Conservation (phyloP, 192 early-diverging fungal species). For the Coemansia sp. region DNA sequence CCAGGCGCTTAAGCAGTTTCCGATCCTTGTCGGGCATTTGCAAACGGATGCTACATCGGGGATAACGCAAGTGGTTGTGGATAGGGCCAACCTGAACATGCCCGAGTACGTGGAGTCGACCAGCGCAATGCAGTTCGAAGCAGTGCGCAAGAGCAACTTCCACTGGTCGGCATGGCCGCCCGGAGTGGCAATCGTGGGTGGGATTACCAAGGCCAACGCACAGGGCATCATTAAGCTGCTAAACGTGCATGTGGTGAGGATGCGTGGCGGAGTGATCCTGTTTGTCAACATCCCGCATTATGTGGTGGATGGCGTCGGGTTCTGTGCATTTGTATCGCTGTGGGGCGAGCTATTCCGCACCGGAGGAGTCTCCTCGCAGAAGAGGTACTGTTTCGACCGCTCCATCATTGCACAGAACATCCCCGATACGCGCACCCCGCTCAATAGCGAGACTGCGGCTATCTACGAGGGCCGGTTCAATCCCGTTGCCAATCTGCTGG, state of each 20-base stretch:
- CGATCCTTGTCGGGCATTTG: constrained; percentile 35
- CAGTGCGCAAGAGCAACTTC: constrained; percentile 24
- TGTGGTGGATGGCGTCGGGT: constrained; percentile 44
- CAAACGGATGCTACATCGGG: constrained; percentile 17
- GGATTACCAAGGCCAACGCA: constrained; percentile 26
- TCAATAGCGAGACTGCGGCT: constrained; percentile 15
- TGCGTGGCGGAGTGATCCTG: constrained; percentile 40
- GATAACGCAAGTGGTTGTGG: constrained; percentile 22
- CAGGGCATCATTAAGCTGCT: constrained; percentile 29
- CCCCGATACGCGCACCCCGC: constrained; percentile 26
- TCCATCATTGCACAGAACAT: constrained; percentile 26
- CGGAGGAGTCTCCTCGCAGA: constrained; percentile 6
- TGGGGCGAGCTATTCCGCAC: constrained; percentile 36
- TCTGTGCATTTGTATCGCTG: constrained; percentile 41
- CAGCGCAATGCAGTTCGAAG: constrained; percentile 13
- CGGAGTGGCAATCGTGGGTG: constrained; percentile 24
- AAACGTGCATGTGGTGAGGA: constrained; percentile 33
- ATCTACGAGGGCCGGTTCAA: constrained; percentile 32
- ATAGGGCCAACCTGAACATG: constrained; percentile 39
- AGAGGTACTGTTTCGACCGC: constrained; percentile 39
- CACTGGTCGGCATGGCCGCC: constrained; percentile 46
- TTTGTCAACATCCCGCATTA: constrained; percentile 50
- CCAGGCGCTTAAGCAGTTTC: constrained; percentile 31
- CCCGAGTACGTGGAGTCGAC: constrained; percentile 42
- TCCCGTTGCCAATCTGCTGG: constrained; percentile 43